These are phyloP conservation scores for Hebeloma cylindrosporum DNA, from an alignment of 768 basidiomycete species.

Conservation along the genomic window DNA sequence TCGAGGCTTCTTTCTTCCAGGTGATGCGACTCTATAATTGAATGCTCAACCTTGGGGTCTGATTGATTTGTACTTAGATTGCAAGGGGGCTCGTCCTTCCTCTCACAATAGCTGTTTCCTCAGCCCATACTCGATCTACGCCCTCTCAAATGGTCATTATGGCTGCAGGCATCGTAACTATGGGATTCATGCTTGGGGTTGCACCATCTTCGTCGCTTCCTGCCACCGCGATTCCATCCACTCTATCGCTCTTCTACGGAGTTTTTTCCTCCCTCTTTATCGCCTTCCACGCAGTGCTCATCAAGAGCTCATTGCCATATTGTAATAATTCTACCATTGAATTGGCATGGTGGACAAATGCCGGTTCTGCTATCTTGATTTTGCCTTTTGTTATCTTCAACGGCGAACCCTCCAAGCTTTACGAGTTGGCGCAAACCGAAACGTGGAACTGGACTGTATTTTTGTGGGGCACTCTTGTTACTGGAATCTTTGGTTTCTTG, in stretches of 20 bases:
- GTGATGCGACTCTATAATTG: conserved; percentile 31
- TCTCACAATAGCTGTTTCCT: conserved; percentile 75
- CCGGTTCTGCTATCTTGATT: conserved; percentile 64
- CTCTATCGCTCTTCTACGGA: conserved; percentile 66
- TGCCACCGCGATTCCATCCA: conserved; percentile 42
- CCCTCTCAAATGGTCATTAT: conserved; percentile 56
- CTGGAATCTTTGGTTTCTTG: conserved; percentile 79
- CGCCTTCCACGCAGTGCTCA: conserved; percentile 71
- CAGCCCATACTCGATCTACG: conserved; percentile 49
- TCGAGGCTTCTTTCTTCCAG: conserved; percentile 83
- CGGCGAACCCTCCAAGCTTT: conserved; percentile 50
- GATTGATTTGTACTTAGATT: conserved; percentile 47
- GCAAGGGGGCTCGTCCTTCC: conserved; percentile 84
- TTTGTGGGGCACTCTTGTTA: conserved; percentile 63
- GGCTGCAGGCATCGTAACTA: conserved; percentile 63
- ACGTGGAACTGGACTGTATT: conserved; percentile 56
- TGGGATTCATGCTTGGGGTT: conserved; percentile 78
- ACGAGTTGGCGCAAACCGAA: conserved; percentile 35
- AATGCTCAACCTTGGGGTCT: neutral
- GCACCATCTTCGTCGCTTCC: conserved; percentile 53
- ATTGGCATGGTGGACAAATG: conserved; percentile 79
- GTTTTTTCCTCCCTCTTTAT: conserved; percentile 73
- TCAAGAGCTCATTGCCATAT: conserved; percentile 67
- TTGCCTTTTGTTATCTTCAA: conserved; percentile 59
- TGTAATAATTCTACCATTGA: conserved; percentile 73